Percentiles rank a stretch among this genome's conserved stretches.
phyloP scores from a whole-genome alignment of 2,329 filamentous ascomycete genomes.

The Lachnum nothofagi region DNA sequence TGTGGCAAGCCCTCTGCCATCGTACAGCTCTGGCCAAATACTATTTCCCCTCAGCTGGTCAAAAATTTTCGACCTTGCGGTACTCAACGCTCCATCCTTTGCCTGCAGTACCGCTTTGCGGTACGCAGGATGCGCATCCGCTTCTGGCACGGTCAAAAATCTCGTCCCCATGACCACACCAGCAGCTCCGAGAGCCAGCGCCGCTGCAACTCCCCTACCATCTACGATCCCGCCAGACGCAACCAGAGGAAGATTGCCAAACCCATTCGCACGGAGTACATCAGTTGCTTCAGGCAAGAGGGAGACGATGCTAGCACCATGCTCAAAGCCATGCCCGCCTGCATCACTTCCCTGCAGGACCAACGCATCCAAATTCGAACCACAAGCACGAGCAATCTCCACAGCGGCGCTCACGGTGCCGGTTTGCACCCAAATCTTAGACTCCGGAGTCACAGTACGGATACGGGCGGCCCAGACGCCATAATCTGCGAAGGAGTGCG shows the following conservation, averaged over 20 bases:
- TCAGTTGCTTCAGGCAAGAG: conserved; percentile 30
- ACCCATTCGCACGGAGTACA: conserved; percentile 11
- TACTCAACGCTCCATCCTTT: conserved; percentile 44
- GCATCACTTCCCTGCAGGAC: conserved; percentile 32
- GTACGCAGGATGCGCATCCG: conserved; percentile 39
- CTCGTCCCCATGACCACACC: conserved; percentile 45
- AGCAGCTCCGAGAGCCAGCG: conserved; percentile 29
- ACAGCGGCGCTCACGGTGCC: conserved; percentile 21
- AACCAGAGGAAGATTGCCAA: conserved; percentile 17
- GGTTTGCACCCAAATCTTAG: conserved; percentile 29
- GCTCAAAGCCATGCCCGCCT: conserved; percentile 29
- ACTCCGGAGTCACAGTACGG: conserved; percentile 1
- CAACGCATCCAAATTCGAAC: conserved; percentile 23
- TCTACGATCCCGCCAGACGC: conserved; percentile 34
- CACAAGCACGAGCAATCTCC: conserved; percentile 10
- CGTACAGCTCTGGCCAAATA: conserved; percentile 51
- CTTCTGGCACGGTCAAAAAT: conserved; percentile 42
- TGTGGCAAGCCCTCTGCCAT: conserved; percentile 52
- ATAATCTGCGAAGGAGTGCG: conserved; percentile 4
- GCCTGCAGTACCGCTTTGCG: conserved; percentile 39
- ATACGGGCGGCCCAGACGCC: conserved; percentile 12
- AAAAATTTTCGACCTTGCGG: conserved; percentile 44
- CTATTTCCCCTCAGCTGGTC: conserved; percentile 47
- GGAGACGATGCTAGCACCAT: conserved; percentile 25
- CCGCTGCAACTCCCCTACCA: conserved; percentile 30